Conservation (phyloP, 768 basidiomycete genomes). For the Podaxis mareebaensis region DNA sequence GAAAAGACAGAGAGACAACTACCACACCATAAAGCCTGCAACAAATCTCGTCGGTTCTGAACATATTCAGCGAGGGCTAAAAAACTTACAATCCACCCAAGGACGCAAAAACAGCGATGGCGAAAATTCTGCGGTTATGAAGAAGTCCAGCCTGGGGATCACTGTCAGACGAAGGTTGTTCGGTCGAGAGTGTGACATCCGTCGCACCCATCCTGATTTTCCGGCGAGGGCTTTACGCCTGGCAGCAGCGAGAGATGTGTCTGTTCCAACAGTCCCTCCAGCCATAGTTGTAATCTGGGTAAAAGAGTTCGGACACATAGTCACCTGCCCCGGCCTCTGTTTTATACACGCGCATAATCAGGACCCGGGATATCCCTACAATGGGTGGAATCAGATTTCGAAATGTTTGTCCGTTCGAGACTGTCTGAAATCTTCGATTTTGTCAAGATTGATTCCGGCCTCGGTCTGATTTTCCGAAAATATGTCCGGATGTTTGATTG, state of each 20-base stretch:
- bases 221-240: slow-evolving; percentile 61
- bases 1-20: not conserved
- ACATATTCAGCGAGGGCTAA: slow-evolving; percentile 1
- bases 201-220: slow-evolving; percentile 61
- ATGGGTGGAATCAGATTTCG: too few species aligned
- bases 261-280: slow-evolving; percentile 38
- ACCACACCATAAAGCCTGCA: slow-evolving; percentile 59
- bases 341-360: slow-evolving; percentile 7
- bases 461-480: too few species aligned
- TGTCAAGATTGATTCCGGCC: too few species aligned
- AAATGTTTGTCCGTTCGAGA: too few species aligned
- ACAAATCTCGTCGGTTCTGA: slow-evolving; percentile 4
- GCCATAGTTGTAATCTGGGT: slow-evolving; percentile 36
- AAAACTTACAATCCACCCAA: slow-evolving; percentile 69
- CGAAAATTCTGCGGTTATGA: slow-evolving; percentile 64
- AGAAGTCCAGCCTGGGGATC: slow-evolving; percentile 55
- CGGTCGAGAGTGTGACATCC: slow-evolving; percentile 18
- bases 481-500: too few species aligned
- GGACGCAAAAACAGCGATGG: slow-evolving; percentile 75
- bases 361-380: too few species aligned
- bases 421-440: too few species aligned
- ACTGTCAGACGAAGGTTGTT: slow-evolving; percentile 4
- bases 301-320: not conserved
- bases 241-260: slow-evolving; percentile 34
- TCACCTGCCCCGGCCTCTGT: not conserved